Base-by-base conservation (phyloP, 768 basidiomycete species). In the Phaeolepiota aurea region DNA sequence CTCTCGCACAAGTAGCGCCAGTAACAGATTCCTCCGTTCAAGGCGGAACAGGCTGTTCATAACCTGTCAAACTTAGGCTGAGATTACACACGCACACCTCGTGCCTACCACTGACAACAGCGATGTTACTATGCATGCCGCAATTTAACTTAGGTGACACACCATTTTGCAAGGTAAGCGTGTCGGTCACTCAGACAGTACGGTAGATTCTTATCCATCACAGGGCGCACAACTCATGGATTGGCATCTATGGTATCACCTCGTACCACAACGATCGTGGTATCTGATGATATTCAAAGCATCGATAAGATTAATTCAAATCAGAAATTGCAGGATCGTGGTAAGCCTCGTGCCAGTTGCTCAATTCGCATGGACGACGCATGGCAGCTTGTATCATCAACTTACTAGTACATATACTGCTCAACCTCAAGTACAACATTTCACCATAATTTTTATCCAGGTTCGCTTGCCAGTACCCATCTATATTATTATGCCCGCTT, bases 401-500 rank as follows among this genome's bases (percentile, higher is more conserved):
- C 33, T 9, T n/a, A 35, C 9, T 9, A 19, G 12, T 19, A 16
- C 16, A 7, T 14, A 9, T 35, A n/a, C 18, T 19, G 33, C 9
- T 15, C 15, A 7, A 7, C 33, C 33, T 19, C 33, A 35, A n/a
- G 12, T 28, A 28, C 25, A 28, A 28, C 9, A 16, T 35, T 7
- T 19, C 18, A 35, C 7, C 33, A 28, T 15, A 35, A 35, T 15
- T 35, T 9, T 9, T 14, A 35, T 35, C 7, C 16, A 14, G 9
- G 9, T 35, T 35, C 7, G 16, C 7, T 7, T 7, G 7, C n/a
- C 25, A 28, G n/a, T 7, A 28, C n/a, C 33, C 4, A 34, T n/a
- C 21, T 42, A 32, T 18, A 19, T 23, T n/a, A 35, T 5, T 14
- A 10, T 36, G 34, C 41, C 41, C 28, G 32, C 23, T 34, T 42